A percentile compares a stretch with the other conserved stretches of the same genome.
Evolutionary conservation across 2,329 filamentous ascomycete species (phyloP).

Genomic region (Colletotrichum kahawae): DNA sequence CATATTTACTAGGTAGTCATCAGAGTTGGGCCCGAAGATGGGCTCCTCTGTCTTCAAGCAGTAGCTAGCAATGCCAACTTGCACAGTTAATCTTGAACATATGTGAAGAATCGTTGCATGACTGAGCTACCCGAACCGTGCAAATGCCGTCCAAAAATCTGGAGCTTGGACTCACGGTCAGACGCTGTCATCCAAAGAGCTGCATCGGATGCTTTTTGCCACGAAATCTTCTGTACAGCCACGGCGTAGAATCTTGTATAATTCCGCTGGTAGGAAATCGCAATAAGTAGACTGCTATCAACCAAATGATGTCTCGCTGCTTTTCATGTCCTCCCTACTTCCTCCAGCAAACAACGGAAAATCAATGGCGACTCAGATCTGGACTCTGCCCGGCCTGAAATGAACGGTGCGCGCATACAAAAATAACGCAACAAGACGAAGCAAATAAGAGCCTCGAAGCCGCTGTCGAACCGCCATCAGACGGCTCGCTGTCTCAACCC

Average conservation of each 20-base stretch:
- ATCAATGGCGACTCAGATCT: neutral
- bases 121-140: neutral
- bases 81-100: conserved; percentile 2
- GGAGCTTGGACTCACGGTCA: neutral
- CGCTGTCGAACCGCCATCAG: neutral
- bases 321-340: neutral
- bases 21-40: neutral
- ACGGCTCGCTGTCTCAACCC: neutral
- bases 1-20: neutral
- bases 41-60: neutral
- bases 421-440: neutral
- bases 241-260: neutral
- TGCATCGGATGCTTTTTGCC: neutral
- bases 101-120: neutral
- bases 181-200: neutral
- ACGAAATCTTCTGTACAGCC: neutral
- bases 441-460: neutral
- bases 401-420: neutral
- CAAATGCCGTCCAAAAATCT: neutral
- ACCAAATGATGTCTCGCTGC: neutral
- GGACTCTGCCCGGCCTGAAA: neutral
- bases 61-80: conserved; percentile 11
- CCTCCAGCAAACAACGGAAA: neutral
- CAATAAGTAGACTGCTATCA: neutral
- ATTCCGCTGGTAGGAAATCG: neutral